Conservation (phyloP, 257 asterid genomes). For the Nicotiana attenuata region DNA sequence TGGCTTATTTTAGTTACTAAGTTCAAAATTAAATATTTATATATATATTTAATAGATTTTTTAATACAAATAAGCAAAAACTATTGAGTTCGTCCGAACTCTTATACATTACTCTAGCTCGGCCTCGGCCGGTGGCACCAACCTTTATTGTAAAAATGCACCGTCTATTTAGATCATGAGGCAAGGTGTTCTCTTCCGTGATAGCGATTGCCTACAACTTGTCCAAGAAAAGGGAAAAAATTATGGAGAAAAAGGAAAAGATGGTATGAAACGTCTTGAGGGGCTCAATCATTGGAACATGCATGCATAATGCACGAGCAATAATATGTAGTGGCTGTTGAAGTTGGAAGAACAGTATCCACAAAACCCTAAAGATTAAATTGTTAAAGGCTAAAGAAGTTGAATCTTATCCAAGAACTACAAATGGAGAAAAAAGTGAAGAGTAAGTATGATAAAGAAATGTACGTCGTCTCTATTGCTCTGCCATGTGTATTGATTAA, state of each 20-base stretch:
- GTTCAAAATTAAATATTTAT: too few relatives aligned
- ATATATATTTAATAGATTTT: too few relatives aligned
- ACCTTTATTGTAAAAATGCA: neutral
- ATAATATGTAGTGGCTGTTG: neutral
- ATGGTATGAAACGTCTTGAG: neutral
- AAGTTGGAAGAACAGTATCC: neutral
- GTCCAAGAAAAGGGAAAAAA: neutral
- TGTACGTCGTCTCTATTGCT: neutral
- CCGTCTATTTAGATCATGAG: neutral
- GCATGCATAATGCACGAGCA: neutral
- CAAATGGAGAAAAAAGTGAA: neutral
- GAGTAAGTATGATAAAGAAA: neutral
- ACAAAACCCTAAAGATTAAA: neutral
- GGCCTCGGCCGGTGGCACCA: neutral
- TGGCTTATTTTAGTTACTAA: too few relatives aligned
- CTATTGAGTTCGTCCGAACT: too few relatives aligned
- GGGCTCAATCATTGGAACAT: neutral
- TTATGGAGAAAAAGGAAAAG: neutral
- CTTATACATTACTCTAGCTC: too few relatives aligned
- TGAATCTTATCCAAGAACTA: neutral
- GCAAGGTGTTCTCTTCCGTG: neutral
- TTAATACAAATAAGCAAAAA: too few relatives aligned
- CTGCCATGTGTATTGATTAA: neutral
- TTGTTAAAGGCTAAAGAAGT: neutral
- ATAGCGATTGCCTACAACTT: neutral